phyloP scores from a whole-genome alignment of 345 rosid species.

The Melaleuca quinquenervia region DNA sequence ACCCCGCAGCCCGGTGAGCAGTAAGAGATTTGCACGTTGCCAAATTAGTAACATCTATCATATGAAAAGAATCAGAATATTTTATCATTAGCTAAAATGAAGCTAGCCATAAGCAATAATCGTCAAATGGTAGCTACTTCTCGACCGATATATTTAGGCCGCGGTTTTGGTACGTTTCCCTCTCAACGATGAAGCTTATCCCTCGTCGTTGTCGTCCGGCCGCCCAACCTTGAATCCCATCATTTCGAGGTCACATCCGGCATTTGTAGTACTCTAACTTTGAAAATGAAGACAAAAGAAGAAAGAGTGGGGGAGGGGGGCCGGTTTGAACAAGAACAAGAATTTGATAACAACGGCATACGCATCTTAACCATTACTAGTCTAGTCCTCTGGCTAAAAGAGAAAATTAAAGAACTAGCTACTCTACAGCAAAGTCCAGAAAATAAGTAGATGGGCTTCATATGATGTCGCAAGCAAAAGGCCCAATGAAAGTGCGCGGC shows the following conservation, averaged over 20 bases:
- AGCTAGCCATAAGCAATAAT: not conserved
- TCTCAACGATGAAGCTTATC: not conserved
- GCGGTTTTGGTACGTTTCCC: not conserved
- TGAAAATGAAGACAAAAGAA: not conserved
- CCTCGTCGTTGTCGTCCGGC: not conserved
- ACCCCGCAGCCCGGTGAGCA: not conserved
- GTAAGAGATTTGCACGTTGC: not conserved
- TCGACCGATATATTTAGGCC: not conserved
- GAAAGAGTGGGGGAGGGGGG: not conserved
- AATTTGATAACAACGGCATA: not conserved
- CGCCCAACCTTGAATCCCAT: not conserved
- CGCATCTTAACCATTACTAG: not conserved
- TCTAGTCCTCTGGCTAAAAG: not conserved
- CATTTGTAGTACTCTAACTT: not conserved
- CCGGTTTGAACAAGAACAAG: not conserved
- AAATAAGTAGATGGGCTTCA: not conserved
- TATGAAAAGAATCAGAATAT: not conserved
- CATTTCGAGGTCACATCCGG: not conserved
- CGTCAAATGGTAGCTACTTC: not conserved
- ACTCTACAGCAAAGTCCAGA: not conserved
- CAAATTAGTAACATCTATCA: not conserved
- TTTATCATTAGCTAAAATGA: not conserved
- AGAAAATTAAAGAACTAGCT: too few relatives aligned
- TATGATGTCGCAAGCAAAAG: not conserved
- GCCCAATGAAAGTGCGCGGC: too few relatives aligned